Evolutionary conservation across 202 grass and related monocot species (phyloP).

Genomic region (Musa balbisiana): DNA sequence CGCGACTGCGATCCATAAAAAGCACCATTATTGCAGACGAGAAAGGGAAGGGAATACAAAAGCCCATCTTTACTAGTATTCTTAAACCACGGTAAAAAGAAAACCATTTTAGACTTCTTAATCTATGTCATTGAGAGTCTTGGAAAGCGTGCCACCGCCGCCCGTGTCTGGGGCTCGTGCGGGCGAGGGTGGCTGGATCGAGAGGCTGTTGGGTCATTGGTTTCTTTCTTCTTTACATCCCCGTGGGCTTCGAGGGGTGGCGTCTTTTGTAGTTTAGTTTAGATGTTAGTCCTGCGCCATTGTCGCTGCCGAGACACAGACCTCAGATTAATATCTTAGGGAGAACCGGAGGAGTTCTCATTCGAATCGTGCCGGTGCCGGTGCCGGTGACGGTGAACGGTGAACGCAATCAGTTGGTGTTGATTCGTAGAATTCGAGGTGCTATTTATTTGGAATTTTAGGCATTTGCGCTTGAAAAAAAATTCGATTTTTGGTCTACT

Average conservation of each 20-base stretch:
- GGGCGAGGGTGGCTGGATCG: conserved; percentile 2
- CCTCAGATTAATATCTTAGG: neutral
- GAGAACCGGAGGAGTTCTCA: neutral
- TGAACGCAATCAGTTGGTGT: neutral
- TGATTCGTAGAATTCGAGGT: neutral
- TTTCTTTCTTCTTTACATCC: neutral
- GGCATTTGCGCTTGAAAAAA: no score
- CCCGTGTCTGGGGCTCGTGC: conserved; percentile 28
- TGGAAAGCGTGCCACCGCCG: conserved; percentile 20
- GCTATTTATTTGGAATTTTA: no score
- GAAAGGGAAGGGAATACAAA: conserved; percentile 4
- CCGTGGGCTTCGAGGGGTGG: neutral
- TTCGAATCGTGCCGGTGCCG: neutral
- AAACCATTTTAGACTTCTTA: no score
- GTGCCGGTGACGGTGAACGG: neutral
- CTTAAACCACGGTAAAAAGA: no score
- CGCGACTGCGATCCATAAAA: neutral
- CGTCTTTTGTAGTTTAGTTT: neutral
- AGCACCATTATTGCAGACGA: conserved; percentile 18
- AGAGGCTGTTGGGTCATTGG: neutral
- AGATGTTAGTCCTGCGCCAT: neutral
- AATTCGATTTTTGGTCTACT: no score
- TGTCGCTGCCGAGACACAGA: neutral
- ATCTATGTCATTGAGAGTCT: neutral
- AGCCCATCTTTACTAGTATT: neutral